Evolutionary conservation across 2,329 filamentous ascomycete species (phyloP).

Genomic region (Pseudogymnoascus sp.): DNA sequence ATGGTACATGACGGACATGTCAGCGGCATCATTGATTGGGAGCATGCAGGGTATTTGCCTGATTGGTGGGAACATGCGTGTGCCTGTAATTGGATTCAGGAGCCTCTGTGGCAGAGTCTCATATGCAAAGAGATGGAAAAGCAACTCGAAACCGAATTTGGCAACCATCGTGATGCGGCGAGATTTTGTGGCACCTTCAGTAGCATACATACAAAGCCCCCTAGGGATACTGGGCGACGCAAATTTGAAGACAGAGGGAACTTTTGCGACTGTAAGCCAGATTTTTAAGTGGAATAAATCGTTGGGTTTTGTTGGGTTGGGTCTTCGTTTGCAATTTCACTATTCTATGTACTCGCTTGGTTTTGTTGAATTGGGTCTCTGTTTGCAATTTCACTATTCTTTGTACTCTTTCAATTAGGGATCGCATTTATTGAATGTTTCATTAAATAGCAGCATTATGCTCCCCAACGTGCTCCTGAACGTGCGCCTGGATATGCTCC

Average conservation of each 20-base stretch:
- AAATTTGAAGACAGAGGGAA: not conserved
- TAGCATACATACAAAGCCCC: not conserved
- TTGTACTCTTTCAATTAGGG: not conserved
- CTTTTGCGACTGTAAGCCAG: not conserved
- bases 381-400: too few species aligned
- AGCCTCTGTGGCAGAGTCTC: not conserved
- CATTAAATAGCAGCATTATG: not conserved
- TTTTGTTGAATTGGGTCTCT: too few species aligned
- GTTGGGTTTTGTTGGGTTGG: not conserved
- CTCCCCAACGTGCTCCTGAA: not conserved
- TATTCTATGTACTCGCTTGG: not conserved
- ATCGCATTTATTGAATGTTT: not conserved
- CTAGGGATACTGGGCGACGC: not conserved
- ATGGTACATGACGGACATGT: constrained; percentile 33
- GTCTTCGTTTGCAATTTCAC: not conserved
- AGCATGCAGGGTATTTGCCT: constrained; percentile 33
- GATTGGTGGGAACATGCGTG: constrained; percentile 33
- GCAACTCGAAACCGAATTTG: not conserved
- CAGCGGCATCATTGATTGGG: constrained; percentile 37
- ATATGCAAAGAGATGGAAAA: not conserved
- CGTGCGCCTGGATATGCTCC: too few species aligned
- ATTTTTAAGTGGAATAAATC: not conserved
- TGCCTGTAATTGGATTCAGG: not conserved
- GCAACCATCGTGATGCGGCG: not conserved
- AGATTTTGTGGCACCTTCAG: not conserved